A percentile compares a stretch with the other conserved stretches of the same genome.
phyloP scores from a whole-genome alignment of 768 basidiomycete species.

The Suillus tomentosus region DNA sequence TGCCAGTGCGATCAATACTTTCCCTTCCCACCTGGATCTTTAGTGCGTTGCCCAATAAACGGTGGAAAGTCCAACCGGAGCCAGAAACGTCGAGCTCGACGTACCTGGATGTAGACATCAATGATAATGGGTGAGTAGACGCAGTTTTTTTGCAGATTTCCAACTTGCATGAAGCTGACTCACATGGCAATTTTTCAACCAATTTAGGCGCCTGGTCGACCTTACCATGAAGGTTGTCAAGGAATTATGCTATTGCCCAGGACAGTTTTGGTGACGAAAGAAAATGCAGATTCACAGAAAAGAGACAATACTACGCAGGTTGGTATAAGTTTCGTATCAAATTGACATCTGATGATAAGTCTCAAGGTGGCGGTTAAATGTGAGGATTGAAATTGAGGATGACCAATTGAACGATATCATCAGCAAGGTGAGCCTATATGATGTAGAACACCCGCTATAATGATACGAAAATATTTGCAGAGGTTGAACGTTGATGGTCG shows the following conservation, averaged over 20 bases:
- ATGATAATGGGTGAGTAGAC: not conserved
- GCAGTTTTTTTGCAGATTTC: not conserved
- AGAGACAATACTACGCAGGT: slow-evolving; percentile 23
- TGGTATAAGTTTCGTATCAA: not conserved
- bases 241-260: slow-evolving; percentile 24
- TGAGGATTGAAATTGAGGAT: slow-evolving; percentile 20
- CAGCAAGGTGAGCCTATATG: slow-evolving; percentile 16
- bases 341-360: not conserved
- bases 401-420: slow-evolving; percentile 10
- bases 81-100: not conserved
- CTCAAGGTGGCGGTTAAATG: slow-evolving; percentile 29
- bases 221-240: slow-evolving; percentile 18
- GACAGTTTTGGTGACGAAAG: slow-evolving; percentile 27
- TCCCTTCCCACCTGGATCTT: not conserved
- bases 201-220: slow-evolving; percentile 13
- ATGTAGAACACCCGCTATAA: not conserved
- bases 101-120: not conserved
- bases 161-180: not conserved
- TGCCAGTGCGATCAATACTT: not conserved
- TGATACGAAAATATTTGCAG: not conserved
- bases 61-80: not conserved
- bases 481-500: not conserved
- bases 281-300: slow-evolving; percentile 25
- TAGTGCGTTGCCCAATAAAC: not conserved
- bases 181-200: not conserved